Conservation (phyloP, 176 grass and related monocot genomes). For the Leersia perrieri region DNA sequence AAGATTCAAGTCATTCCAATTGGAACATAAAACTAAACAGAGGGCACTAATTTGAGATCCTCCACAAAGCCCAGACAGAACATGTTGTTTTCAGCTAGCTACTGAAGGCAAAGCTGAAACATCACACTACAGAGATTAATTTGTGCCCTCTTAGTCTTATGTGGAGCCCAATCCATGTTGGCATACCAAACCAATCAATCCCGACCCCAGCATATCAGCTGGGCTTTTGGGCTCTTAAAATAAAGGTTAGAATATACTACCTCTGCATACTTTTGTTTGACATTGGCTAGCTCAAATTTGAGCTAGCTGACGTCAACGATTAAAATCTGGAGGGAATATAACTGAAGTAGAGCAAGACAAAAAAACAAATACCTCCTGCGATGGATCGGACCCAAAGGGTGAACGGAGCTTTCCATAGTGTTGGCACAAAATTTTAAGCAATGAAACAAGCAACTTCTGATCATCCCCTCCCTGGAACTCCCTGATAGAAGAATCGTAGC, state of each 20-base stretch:
- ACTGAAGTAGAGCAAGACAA: background rate
- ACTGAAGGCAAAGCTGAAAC: background rate
- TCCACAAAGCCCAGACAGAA: background rate
- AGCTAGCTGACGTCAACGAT: too few species aligned
- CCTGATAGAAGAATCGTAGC: slow-evolving; percentile 46
- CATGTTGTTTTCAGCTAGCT: background rate
- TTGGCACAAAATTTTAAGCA: slow-evolving; percentile 84
- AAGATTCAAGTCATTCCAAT: background rate
- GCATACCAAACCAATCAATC: too few species aligned
- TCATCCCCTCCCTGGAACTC: slow-evolving; percentile 67
- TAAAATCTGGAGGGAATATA: too few species aligned
- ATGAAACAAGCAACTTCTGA: slow-evolving; percentile 67
- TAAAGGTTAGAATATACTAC: too few species aligned
- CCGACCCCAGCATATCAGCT: too few species aligned
- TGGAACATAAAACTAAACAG: background rate
- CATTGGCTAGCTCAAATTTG: too few species aligned
- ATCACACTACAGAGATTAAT: background rate
- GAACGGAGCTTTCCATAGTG: slow-evolving; percentile 97
- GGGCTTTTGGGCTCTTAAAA: too few species aligned
- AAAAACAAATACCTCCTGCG: slow-evolving; percentile 56
- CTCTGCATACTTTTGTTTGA: too few species aligned
- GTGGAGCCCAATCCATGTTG: too few species aligned
- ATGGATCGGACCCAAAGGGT: slow-evolving; percentile 86
- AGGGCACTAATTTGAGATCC: background rate
- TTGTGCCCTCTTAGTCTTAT: background rate